A percentile compares a stretch with the other conserved stretches of the same genome.
These are phyloP conservation scores for Tranzscheliella williamsii DNA, from an alignment of 1,284 basidiomycete genomes.

Conservation along the genomic window DNA sequence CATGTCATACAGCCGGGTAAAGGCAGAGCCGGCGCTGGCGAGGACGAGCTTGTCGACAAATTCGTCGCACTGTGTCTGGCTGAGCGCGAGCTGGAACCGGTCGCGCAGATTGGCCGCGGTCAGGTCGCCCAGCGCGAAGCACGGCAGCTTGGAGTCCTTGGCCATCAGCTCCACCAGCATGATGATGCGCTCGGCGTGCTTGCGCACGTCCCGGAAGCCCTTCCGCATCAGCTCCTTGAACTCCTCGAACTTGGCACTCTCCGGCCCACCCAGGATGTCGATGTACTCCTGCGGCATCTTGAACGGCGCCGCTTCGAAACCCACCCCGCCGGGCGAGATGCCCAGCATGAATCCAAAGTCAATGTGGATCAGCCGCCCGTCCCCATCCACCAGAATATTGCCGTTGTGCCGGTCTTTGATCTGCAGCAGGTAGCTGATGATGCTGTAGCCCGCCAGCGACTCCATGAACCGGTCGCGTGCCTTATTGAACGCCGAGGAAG, in stretches of 20 bases:
- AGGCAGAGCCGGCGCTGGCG: conserved; percentile 53
- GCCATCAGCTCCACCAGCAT: conserved; percentile 96
- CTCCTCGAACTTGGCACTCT: conserved; percentile 76
- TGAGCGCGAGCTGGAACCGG: conserved; percentile 87
- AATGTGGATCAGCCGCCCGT: conserved; percentile 89
- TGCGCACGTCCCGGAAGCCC: conserved; percentile 89
- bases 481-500: conserved; percentile 62
- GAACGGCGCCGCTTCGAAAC: conserved; percentile 98
- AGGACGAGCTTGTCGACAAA: conserved; percentile 67
- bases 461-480: conserved; percentile 80
- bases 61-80: conserved; percentile 82
- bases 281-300: conserved; percentile 95
- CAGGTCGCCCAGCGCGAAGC: conserved; percentile 87
- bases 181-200: conserved; percentile 95
- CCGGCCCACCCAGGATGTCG: conserved; percentile 88
- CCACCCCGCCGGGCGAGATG: conserved; percentile 87
- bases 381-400: conserved; percentile 92
- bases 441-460: conserved; percentile 85
- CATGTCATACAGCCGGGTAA: conserved; percentile 58
- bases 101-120: conserved; percentile 83
- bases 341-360: conserved; percentile 97
- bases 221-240: conserved; percentile 87
- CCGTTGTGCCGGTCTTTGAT: conserved; percentile 99
- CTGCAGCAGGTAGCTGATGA: conserved; percentile 92
- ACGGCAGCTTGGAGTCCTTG: conserved; percentile 90